A percentile compares a stretch with the other conserved stretches of the same genome.
Conservation (phyloP, 345 rosid species). For the Capsella bursapastoris region DNA sequence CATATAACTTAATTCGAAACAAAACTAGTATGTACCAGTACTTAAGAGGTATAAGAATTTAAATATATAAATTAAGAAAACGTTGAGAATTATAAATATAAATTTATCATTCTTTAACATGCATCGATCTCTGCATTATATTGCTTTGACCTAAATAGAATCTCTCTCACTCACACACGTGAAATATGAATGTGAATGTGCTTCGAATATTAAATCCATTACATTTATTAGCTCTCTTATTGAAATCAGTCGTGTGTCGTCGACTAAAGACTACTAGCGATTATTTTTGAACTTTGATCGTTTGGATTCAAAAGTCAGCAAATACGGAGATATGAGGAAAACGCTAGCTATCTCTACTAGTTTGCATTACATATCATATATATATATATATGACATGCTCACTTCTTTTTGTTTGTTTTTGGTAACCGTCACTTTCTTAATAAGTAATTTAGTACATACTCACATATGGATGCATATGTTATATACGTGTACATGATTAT, state of each 20-base stretch:
- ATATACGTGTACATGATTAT: neutral
- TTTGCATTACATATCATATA: neutral
- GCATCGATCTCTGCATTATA: neutral
- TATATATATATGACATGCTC: neutral
- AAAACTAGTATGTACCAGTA: neutral
- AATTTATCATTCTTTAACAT: neutral
- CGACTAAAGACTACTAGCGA: constrained; percentile 23
- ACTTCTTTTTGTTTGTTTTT: constrained; percentile 10
- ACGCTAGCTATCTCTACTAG: constrained; percentile 21
- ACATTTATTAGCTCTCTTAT: constrained; percentile 33
- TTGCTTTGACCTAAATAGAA: constrained; percentile 15
- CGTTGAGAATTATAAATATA: neutral
- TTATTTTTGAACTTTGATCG: neutral
- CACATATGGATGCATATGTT: neutral
- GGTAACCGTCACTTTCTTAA: constrained; percentile 23
- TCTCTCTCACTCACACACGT: constrained; percentile 21
- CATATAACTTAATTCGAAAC: neutral
- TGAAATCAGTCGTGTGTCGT: constrained; percentile 25
- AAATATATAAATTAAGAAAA: neutral
- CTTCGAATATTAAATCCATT: constrained; percentile 7
- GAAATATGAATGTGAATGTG: constrained; percentile 24
- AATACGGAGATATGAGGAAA: constrained; percentile 33
- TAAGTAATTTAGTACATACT: neutral
- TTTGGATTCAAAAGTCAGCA: constrained; percentile 39
- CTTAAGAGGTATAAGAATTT: no score